Base-by-base conservation (phyloP, 2,329 filamentous ascomycete species). In the Hypoxylon sp. region DNA sequence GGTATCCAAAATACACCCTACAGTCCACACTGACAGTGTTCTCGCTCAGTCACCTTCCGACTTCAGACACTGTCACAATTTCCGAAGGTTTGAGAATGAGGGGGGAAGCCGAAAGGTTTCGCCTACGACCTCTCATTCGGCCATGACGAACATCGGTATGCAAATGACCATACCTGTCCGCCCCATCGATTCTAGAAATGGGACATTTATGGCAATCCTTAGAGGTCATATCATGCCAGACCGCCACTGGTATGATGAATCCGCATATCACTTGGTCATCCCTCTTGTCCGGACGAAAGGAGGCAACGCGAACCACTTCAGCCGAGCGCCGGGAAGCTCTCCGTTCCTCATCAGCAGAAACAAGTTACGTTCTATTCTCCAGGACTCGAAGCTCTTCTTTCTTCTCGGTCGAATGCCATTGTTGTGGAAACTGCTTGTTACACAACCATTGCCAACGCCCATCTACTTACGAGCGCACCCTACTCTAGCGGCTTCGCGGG, bases 101-200 rank as follows among this genome's bases (percentile, higher is more conserved):
- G 51, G 56, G 22, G 52, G 46, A n/a, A 60, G 61, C 24, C 46
- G 41, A 19, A 32, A 39, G 20, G 56, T 60, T 7, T 52, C 56
- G 10, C 41, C 52, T 6, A 60, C 61, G 2, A 64, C 51, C 1
- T 56, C 56, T 6, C 61, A 64, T 34, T 64, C 61, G 19, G 56
- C 47, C 1, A 64, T 64, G 61, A 64, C 61, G 5, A 64, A 64
- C 11, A 64, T 64, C 30, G 61, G 61, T 22, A 34, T 64, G 49
- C 56, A 59, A 26, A 53, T 56, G 32, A 47, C 61, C 22, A 52
- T 64, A 6, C 61, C 61, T 13, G 34, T 64, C 7, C 61, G 61
- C 10, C 20, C 32, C 8, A 64, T 64, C 2, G 61, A 64, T 28
- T 20, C 47, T 1, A 64, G 52, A n/a, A 64, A 56, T 13, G 30